These are phyloP conservation scores for Colletotrichum godetiae DNA, from an alignment of 2,329 filamentous ascomycete genomes.

Conservation along the genomic window DNA sequence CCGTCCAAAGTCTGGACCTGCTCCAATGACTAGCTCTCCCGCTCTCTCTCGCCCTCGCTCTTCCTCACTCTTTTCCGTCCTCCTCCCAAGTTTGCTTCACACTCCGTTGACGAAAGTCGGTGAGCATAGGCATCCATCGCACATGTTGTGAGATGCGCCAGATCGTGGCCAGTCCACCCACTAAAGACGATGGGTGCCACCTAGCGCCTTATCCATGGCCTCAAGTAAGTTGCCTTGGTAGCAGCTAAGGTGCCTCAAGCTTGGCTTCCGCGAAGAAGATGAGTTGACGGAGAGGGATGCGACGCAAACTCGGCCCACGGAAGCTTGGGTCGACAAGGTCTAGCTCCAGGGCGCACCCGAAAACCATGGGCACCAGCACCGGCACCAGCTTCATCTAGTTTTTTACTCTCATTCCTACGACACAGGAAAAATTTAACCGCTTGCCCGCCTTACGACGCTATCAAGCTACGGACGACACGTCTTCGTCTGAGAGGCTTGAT, in stretches of 20 bases:
- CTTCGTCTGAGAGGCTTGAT: conserved; percentile 6
- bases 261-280: conserved; percentile 34
- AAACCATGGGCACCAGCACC: conserved; percentile 1
- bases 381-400: background rate
- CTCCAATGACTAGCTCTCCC: conserved; percentile 5
- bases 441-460: conserved; percentile 4
- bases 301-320: conserved; percentile 30
- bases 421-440: background rate
- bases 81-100: background rate
- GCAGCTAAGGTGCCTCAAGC: conserved; percentile 31
- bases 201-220: conserved; percentile 16
- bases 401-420: background rate
- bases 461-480: conserved; percentile 6
- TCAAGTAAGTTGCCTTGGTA: conserved; percentile 33
- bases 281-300: conserved; percentile 34
- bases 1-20: background rate
- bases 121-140: conserved; percentile 21
- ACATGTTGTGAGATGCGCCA: conserved; percentile 20
- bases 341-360: conserved; percentile 30
- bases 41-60: background rate
- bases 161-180: conserved; percentile 1
- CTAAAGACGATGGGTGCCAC: conserved; percentile 23
- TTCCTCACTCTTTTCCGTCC: background rate
- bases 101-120: conserved; percentile 22
- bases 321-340: conserved; percentile 26